These are phyloP conservation scores for Solanum corneliomulleri DNA, from an alignment of 257 asterid species.

Conservation along the genomic window DNA sequence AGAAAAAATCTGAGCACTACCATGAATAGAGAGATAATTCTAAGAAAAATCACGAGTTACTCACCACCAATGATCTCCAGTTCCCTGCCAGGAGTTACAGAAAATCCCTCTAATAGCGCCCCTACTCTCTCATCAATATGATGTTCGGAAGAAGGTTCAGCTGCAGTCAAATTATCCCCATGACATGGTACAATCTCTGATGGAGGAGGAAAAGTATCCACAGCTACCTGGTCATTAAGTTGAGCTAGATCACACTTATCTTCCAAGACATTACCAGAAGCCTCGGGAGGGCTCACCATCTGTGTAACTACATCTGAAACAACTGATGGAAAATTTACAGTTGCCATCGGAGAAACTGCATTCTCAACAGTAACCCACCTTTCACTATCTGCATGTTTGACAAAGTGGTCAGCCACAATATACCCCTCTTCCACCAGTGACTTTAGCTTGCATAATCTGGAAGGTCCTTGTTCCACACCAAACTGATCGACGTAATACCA, in stretches of 20 bases:
- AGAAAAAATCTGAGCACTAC: neutral
- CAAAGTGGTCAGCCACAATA: constrained; percentile 84
- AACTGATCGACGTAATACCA: constrained; percentile 80
- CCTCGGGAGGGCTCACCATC: constrained; percentile 94
- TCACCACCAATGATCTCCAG: constrained; percentile 72
- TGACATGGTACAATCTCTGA: constrained; percentile 13
- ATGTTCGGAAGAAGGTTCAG: constrained; percentile 33
- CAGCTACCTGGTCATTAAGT: constrained; percentile 17
- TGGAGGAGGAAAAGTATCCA: constrained; percentile 19
- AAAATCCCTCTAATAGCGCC: constrained; percentile 52
- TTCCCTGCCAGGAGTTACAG: constrained; percentile 69
- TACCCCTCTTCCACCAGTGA: constrained; percentile 70
- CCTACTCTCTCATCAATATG: constrained; percentile 71
- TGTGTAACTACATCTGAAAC: constrained; percentile 77
- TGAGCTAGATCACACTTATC: constrained; percentile 42
- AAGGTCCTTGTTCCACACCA: constrained; percentile 84
- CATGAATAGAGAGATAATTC: neutral
- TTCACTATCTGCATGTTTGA: constrained; percentile 70
- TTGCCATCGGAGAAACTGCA: constrained; percentile 80
- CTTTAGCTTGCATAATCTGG: constrained; percentile 66
- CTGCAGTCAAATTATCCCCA: constrained; percentile 14
- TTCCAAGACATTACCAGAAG: constrained; percentile 84
- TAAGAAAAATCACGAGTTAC: constrained; percentile 1
- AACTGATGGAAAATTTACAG: constrained; percentile 49
- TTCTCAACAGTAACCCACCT: constrained; percentile 97